Evolutionary conservation across 2,329 filamentous ascomycete species (phyloP).

Genomic region (Pseudogymnoascus sp.): DNA sequence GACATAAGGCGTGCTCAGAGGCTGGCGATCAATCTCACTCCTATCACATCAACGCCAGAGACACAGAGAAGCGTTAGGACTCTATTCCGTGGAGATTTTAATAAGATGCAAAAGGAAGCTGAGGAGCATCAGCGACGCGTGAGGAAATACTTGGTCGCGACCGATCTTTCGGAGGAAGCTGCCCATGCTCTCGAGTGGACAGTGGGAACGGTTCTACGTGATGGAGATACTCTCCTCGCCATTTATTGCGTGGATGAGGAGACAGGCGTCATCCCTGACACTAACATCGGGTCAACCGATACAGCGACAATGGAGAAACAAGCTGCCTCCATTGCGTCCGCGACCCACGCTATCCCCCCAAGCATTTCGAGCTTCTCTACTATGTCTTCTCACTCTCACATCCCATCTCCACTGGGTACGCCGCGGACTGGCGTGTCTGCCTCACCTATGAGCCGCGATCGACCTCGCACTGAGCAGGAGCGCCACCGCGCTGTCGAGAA

Average conservation of each 20-base stretch:
- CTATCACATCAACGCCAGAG: slow-evolving; percentile 68
- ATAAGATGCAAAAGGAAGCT: slow-evolving; percentile 66
- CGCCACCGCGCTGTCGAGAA: slow-evolving; percentile 72
- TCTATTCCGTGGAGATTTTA: slow-evolving; percentile 82
- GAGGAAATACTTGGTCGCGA: slow-evolving; percentile 91
- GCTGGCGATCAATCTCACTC: slow-evolving; percentile 72
- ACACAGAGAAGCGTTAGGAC: slow-evolving; percentile 80
- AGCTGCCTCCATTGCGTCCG: slow-evolving; percentile 61
- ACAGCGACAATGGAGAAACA: slow-evolving; percentile 70
- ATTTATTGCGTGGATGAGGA: slow-evolving; percentile 95
- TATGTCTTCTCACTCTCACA: background rate
- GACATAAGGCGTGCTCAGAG: slow-evolving; percentile 87
- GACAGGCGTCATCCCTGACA: slow-evolving; percentile 44
- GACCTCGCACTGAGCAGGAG: slow-evolving; percentile 65
- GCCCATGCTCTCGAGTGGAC: slow-evolving; percentile 96
- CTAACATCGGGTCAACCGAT: slow-evolving; percentile 46
- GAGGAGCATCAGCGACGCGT: slow-evolving; percentile 72
- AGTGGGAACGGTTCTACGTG: slow-evolving; percentile 86
- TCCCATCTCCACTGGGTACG: slow-evolving; percentile 17
- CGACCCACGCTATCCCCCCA: slow-evolving; percentile 24
- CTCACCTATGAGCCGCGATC: slow-evolving; percentile 37
- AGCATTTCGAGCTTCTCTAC: background rate
- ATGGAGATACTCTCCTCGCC: slow-evolving; percentile 88
- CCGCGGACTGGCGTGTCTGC: slow-evolving; percentile 19
- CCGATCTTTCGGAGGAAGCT: slow-evolving; percentile 88